These are phyloP conservation scores for Aspergillus saccharolyticus DNA, from an alignment of 495 filamentous ascomycete species.

Conservation along the genomic window DNA sequence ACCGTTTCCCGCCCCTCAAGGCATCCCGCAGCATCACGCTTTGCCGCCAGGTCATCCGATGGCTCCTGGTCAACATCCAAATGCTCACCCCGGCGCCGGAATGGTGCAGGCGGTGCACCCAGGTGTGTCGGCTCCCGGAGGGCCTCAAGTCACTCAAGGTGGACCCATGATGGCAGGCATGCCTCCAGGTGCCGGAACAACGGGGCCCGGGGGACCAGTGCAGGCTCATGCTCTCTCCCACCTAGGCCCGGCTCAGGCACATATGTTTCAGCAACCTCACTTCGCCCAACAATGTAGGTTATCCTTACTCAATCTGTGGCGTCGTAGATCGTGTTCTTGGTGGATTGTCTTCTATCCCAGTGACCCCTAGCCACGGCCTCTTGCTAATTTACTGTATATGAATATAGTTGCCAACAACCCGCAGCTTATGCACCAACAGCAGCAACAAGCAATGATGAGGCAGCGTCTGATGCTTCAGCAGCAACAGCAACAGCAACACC, in stretches of 20 bases:
- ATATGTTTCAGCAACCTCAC: constrained; percentile 58
- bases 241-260: constrained; percentile 62
- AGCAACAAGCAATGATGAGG: constrained; percentile 23
- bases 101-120: constrained; percentile 81
- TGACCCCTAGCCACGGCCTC: neutral
- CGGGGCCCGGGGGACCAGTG: constrained; percentile 49
- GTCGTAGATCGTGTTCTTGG: no score
- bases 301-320: neutral
- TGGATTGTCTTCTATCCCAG: neutral
- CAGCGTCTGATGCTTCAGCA: constrained; percentile 23
- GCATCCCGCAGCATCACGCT: constrained; percentile 67
- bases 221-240: constrained; percentile 78
- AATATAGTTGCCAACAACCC: constrained; percentile 48
- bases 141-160: constrained; percentile 71
- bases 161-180: constrained; percentile 77
- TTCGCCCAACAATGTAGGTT: constrained; percentile 41
- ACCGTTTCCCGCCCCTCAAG: constrained; percentile 65
- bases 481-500: constrained; percentile 44
- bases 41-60: constrained; percentile 75
- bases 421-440: constrained; percentile 44
- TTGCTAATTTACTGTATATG: neutral
- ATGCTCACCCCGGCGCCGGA: constrained; percentile 45
- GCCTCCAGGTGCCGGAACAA: constrained; percentile 59
- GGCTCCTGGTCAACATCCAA: constrained; percentile 65
- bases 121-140: constrained; percentile 75